Evolutionary conservation across 352 stramenopile species (phyloP).

Genomic region (Blastocystis sp.): DNA sequence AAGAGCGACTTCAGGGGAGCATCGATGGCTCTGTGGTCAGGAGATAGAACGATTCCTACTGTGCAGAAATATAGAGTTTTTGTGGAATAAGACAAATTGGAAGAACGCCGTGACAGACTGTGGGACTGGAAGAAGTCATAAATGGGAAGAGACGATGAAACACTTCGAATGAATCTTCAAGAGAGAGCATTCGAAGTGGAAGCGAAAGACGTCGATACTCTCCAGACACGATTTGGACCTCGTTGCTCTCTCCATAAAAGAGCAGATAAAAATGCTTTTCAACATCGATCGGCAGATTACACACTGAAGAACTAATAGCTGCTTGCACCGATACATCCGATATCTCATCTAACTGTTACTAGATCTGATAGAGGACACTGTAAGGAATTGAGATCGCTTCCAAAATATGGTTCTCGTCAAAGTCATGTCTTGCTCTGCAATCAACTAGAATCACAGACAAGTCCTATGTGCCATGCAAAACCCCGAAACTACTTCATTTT

Average conservation of each 20-base stretch:
- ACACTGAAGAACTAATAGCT: neutral
- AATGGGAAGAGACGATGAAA: neutral
- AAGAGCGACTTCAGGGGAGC: neutral
- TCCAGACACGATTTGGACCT: neutral
- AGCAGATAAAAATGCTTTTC: neutral
- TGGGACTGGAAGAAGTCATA: neutral
- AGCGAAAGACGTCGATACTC: neutral
- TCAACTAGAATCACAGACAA: neutral
- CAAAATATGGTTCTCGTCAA: conserved; percentile 13
- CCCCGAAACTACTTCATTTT: neutral
- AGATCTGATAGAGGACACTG: neutral
- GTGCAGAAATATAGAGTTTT: neutral
- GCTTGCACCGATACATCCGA: neutral
- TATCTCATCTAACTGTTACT: neutral
- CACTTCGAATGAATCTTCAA: neutral
- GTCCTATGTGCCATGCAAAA: neutral
- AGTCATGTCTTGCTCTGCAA: neutral
- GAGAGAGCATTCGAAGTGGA: neutral
- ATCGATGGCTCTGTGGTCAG: neutral
- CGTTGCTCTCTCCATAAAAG: neutral
- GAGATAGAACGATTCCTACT: neutral
- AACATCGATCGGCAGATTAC: neutral
- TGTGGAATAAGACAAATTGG: neutral
- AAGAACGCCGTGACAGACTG: neutral
- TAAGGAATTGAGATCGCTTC: neutral